Conservation (phyloP, 2,329 filamentous ascomycete genomes). For the Trichoderma koningii region DNA sequence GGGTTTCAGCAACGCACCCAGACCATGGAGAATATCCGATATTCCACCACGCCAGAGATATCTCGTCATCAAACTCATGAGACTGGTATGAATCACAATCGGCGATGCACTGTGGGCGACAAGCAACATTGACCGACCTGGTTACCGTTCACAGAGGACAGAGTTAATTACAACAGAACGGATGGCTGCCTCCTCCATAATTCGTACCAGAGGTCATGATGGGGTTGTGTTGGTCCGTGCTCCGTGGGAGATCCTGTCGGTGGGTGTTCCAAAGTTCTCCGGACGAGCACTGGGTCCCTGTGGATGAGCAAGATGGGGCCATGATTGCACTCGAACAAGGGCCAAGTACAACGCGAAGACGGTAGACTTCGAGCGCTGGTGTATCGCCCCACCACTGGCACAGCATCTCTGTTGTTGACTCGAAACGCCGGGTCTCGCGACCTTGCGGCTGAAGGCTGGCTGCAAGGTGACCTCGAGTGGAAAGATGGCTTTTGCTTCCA, state of each 20-base stretch:
- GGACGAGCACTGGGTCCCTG: not conserved
- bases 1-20: not conserved
- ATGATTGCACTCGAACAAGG: not conserved
- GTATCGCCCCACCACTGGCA: constrained; percentile 5
- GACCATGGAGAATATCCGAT: not conserved
- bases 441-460: constrained; percentile 28
- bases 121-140: not conserved
- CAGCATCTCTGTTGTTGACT: constrained; percentile 19
- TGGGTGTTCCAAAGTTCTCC: constrained; percentile 2
- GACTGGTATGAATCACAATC: not conserved
- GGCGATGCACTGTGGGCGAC: not conserved
- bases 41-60: not conserved
- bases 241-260: not conserved
- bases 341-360: not conserved
- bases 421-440: constrained; percentile 26
- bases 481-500: constrained; percentile 19
- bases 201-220: not conserved
- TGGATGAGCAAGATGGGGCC: constrained; percentile 7
- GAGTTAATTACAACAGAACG: too few species aligned
- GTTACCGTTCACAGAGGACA: not conserved
- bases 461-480: constrained; percentile 16
- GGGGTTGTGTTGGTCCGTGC: not conserved
- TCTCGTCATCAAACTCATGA: not conserved
- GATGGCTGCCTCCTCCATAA: not conserved
- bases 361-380: constrained; percentile 7